These are phyloP conservation scores for Arachis stenosperma DNA, from an alignment of 306 rosid species.

Conservation along the genomic window DNA sequence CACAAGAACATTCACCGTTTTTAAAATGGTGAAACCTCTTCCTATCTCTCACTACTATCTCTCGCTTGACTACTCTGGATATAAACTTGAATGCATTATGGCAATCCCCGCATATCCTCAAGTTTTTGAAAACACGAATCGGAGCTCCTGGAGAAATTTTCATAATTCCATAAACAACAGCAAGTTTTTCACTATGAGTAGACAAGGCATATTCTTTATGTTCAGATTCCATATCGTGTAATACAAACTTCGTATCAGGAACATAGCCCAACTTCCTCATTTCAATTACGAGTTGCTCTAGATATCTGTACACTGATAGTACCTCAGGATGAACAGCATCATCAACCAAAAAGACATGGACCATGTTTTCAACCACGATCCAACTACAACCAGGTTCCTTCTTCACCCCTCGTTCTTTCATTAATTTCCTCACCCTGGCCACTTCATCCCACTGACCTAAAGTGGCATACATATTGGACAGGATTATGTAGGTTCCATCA, in stretches of 20 bases:
- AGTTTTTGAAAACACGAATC: constrained; percentile 58
- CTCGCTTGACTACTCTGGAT: constrained; percentile 50
- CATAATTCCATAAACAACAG: constrained; percentile 59
- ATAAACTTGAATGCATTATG: constrained; percentile 61
- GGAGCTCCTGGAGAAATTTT: constrained; percentile 55
- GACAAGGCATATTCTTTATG: constrained; percentile 55
- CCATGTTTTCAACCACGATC: constrained; percentile 58
- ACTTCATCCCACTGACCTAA: constrained; percentile 60
- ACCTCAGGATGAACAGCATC: constrained; percentile 60
- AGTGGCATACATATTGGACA: constrained; percentile 60
- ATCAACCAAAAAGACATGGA: constrained; percentile 60
- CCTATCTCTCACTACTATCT: constrained; percentile 59
- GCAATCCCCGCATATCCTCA: constrained; percentile 56
- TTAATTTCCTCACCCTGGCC: constrained; percentile 51
- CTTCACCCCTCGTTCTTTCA: constrained; percentile 58
- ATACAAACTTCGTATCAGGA: constrained; percentile 55
- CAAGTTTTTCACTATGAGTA: constrained; percentile 59
- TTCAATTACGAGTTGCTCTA: constrained; percentile 50
- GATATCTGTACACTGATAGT: constrained; percentile 52
- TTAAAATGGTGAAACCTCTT: constrained; percentile 57
- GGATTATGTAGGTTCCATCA: constrained; percentile 55
- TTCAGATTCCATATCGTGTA: constrained; percentile 59
- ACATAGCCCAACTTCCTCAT: constrained; percentile 56
- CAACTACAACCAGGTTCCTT: constrained; percentile 69
- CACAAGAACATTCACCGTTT: constrained; percentile 58